Evolutionary conservation across 2,329 filamentous ascomycete genomes (phyloP).

Genomic region (Sporothrix sp.): DNA sequence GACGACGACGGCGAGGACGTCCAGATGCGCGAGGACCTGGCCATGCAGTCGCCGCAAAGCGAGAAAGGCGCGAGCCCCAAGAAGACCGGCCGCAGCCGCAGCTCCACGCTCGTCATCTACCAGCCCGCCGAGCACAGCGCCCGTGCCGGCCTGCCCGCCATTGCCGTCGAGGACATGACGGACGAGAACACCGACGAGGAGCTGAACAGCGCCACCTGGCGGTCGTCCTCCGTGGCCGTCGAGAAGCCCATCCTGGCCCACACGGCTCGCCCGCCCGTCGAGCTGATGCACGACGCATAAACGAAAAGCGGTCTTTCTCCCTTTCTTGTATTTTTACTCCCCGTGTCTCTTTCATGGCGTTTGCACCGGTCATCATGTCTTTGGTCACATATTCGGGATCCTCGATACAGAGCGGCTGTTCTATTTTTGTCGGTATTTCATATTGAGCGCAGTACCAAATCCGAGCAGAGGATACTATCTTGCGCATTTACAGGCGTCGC

Average conservation of each 20-base stretch:
- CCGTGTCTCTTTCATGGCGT: too few species aligned
- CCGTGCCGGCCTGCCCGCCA: slow-evolving; percentile 50
- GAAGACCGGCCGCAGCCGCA: slow-evolving; percentile 41
- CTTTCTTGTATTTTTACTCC: neutral
- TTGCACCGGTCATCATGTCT: too few species aligned
- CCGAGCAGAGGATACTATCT: too few species aligned
- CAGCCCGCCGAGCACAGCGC: slow-evolving; percentile 46
- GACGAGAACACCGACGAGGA: slow-evolving; percentile 45
- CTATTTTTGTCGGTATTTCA: too few species aligned
- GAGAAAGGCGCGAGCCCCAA: slow-evolving; percentile 21
- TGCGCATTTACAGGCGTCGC: too few species aligned
- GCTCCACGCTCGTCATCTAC: slow-evolving; percentile 54
- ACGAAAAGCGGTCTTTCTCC: neutral
- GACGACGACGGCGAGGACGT: slow-evolving; percentile 23
- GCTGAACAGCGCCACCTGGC: slow-evolving; percentile 6
- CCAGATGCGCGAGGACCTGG: neutral
- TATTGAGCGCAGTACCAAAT: too few species aligned
- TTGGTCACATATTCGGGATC: too few species aligned
- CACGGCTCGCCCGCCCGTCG: slow-evolving; percentile 53
- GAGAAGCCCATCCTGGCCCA: slow-evolving; percentile 45
- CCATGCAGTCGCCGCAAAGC: slow-evolving; percentile 30
- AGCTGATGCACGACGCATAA: slow-evolving; percentile 46
- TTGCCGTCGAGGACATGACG: slow-evolving; percentile 59
- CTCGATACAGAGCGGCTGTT: too few species aligned
- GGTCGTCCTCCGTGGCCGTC: neutral